phyloP scores from a whole-genome alignment of 768 basidiomycete genomes.

The Termitomyces sp. region DNA sequence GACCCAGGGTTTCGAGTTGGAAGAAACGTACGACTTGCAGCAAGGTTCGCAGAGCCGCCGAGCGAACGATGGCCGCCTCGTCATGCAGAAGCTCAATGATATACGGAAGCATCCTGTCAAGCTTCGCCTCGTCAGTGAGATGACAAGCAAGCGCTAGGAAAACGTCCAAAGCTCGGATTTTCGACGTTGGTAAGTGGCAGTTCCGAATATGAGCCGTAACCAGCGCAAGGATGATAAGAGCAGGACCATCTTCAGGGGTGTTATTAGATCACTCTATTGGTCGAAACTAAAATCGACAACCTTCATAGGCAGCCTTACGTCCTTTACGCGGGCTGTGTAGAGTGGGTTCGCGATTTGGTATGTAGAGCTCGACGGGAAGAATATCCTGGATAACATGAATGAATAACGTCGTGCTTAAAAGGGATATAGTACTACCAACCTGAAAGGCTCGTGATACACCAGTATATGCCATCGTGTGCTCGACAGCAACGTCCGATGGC shows the following conservation, averaged over 20 bases:
- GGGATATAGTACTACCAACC: conserved; percentile 29
- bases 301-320: conserved; percentile 55
- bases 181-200: conserved; percentile 79
- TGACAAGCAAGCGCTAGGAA: conserved; percentile 77
- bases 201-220: conserved; percentile 88
- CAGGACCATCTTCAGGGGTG: conserved; percentile 68
- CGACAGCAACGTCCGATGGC: conserved; percentile 47
- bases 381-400: conserved; percentile 44
- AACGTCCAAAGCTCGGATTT: conserved; percentile 79
- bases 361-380: conserved; percentile 69
- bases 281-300: conserved; percentile 23
- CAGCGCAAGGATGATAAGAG: conserved; percentile 81
- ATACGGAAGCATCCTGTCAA: conserved; percentile 91
- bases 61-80: conserved; percentile 78
- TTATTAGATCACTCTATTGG: not conserved
- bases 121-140: conserved; percentile 90
- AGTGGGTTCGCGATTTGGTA: conserved; percentile 67
- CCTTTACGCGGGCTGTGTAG: conserved; percentile 26
- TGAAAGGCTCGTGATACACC: conserved; percentile 50
- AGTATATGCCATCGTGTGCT: conserved; percentile 39
- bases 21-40: conserved; percentile 68
- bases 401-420: not conserved
- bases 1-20: not conserved
- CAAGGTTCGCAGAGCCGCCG: conserved; percentile 68
- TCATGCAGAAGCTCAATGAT: conserved; percentile 86